Evolutionary conservation across 805 yeast genomes (phyloP), one percentile per base, ranked within the genome.

Genomic region (Candida railenensis): DNA sequence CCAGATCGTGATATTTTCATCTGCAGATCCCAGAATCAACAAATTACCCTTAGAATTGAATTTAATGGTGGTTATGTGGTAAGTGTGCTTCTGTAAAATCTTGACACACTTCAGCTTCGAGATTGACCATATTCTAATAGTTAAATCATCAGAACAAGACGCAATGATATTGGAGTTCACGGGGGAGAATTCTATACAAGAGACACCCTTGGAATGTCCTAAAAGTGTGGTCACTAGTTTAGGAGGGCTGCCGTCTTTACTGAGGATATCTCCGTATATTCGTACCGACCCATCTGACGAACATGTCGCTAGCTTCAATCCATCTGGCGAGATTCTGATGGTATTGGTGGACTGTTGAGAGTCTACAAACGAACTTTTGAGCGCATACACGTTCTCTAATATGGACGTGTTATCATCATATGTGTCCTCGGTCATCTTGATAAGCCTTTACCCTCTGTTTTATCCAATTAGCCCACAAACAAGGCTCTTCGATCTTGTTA

Each of bases 1-100:
- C 99, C 99, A 92, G 2, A 92, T 76, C 43, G 91, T 78, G 14
- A 94, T 83, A 43, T 92, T 89, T 60, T 92, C 98, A 64, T 92
- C 99, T 43, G 94, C 81, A 1, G 95, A 82, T 0, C 96, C 96
- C 37, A 91, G 80, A 20, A 87, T 81, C 14, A 94, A 61, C 19
- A 94, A 63, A 51, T 89, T 87, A 0, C 97, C 96, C 60, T 84
- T 85, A 34, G 72, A 63, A 51, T 81, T 87, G 69, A 83, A 92
- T 44, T 74, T 74, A 3, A 89, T 65, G n/a, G 85, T 72, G 1
- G 88, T 83, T 9, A 89, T 88, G 48, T 89, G 92, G 51, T 83
- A 92, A 0, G 96, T 89, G 58, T 92, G 99, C 4, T 95, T 91
- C 43, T 75, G 70, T 28, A 90, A 65, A 4, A 78, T 63, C 43